Conservation (phyloP, 139 green algal species). For the Micromonas commoda region DNA sequence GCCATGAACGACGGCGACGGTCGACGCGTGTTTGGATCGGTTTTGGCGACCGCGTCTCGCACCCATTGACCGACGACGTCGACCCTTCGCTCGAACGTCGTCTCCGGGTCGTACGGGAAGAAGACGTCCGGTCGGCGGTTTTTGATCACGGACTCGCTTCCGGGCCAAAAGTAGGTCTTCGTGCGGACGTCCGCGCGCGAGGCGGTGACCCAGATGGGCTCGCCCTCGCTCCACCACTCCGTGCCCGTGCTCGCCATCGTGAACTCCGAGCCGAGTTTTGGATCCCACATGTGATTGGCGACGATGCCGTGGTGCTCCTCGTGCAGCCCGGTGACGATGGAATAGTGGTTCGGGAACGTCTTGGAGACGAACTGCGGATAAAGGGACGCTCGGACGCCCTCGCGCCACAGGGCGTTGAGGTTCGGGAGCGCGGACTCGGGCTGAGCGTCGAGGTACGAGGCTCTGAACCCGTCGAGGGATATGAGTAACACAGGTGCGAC, state of each 20-base stretch:
- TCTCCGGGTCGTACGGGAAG: not conserved
- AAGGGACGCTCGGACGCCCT: not conserved
- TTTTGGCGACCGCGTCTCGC: not conserved
- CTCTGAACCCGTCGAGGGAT: conserved; percentile 16
- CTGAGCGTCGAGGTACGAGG: not conserved
- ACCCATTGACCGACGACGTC: not conserved
- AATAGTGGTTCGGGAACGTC: conserved; percentile 26
- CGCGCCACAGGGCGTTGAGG: not conserved
- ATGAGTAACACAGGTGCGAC: conserved; percentile 3
- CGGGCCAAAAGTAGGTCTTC: not conserved
- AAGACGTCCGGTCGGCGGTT: not conserved
- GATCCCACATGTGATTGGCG: conserved; percentile 12
- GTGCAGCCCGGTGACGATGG: conserved; percentile 20
- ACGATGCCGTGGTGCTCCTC: not conserved
- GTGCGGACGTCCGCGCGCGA: not conserved
- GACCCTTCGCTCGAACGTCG: not conserved
- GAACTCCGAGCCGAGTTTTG: not conserved
- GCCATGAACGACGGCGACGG: not conserved
- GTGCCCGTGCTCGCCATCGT: not conserved
- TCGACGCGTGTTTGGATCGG: no score
- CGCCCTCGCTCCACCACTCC: not conserved
- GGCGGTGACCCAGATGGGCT: conserved; percentile 1
- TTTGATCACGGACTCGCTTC: not conserved
- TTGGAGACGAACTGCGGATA: conserved; percentile 16
- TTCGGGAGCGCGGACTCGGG: not conserved